Evolutionary conservation across 202 grass and related monocot genomes (phyloP), one percentile per base, ranked within the genome.

Genomic region (Zoysia matrella): DNA sequence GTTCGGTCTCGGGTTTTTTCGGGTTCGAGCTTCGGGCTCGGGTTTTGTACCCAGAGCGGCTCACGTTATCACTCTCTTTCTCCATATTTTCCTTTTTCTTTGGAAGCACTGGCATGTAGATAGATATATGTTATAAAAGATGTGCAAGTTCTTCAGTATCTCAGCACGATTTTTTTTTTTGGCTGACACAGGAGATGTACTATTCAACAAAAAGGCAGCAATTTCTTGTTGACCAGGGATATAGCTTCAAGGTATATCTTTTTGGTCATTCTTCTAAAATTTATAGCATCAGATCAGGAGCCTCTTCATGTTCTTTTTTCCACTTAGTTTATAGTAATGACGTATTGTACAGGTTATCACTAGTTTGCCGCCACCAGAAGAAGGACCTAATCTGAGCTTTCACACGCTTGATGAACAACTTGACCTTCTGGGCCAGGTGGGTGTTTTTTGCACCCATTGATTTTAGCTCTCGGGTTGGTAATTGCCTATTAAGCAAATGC

Each of bases 151-250:
- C 47, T 55, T 69, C 15, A 12, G 22, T 74, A 50, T 62, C 60
- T 67, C 43, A 65, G n/a, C 66, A 66, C 82, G 10, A 41, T 36
- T 44, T 77, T 72, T 77, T 72, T 36, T 72, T 86, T 43, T 45
- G 74, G 9, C 10, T 65, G 14, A 53, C 72, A 57, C 73, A 98
- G 95, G 95, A 98, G 83, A 98, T 98, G 95, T 98, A 98, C 80
- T 98, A 95, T 47, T 98, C 95, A 77, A 98, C 92, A 65, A 98
- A 98, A 86, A 98, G 95, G 73, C 95, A 98, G 72, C 95, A 98
- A 56, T 98, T 98, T 82, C 89, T 98, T 76, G 91, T 98, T 67
- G 95, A 98, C 75, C 95, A 98, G 78, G 95, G 95, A 74, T 95
- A 98, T 86, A 98, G 95, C 80, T 98, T 98, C 82, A 98, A 98